These are phyloP conservation scores for Mentha longifolia DNA, from an alignment of 257 asterid species.

Conservation along the genomic window DNA sequence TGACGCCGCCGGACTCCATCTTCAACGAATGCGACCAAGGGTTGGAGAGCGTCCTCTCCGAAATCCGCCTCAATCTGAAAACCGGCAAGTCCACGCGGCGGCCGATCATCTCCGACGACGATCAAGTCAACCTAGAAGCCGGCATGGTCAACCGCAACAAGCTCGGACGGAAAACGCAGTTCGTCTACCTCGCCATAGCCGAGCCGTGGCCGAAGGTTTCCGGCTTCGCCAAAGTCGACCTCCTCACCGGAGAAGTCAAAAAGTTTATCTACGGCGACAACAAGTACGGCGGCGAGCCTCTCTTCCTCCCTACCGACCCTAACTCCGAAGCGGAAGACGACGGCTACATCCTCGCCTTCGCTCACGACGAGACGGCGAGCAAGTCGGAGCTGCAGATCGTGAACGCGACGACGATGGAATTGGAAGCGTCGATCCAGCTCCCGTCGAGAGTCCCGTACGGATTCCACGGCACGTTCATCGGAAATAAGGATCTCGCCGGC, in stretches of 20 bases:
- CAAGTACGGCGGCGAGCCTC: constrained; percentile 88
- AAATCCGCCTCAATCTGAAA: constrained; percentile 69
- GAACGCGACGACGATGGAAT: constrained; percentile 61
- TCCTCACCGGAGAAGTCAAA: constrained; percentile 64
- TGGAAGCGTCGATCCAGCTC: constrained; percentile 67
- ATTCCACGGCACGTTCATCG: constrained; percentile 83
- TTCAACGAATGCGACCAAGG: constrained; percentile 88
- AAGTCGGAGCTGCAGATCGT: constrained; percentile 78
- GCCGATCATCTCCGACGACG: constrained; percentile 53
- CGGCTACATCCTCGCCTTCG: constrained; percentile 73
- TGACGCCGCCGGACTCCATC: constrained; percentile 94
- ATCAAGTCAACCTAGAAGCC: constrained; percentile 80
- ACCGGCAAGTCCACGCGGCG: constrained; percentile 68
- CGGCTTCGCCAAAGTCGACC: constrained; percentile 85
- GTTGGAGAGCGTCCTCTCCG: constrained; percentile 69
- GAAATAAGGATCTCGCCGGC: constrained; percentile 52
- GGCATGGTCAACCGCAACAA: constrained; percentile 90
- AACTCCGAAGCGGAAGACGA: constrained; percentile 58
- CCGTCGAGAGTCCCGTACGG: constrained; percentile 94
- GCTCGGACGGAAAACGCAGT: constrained; percentile 72
- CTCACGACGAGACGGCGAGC: constrained; percentile 66
- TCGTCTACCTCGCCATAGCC: constrained; percentile 80
- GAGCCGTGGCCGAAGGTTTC: constrained; percentile 98
- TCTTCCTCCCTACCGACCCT: constrained; percentile 62
- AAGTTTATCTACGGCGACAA: constrained; percentile 70